These are phyloP conservation scores for Peziza echinospora DNA, from an alignment of 495 filamentous ascomycete species.

Conservation along the genomic window DNA sequence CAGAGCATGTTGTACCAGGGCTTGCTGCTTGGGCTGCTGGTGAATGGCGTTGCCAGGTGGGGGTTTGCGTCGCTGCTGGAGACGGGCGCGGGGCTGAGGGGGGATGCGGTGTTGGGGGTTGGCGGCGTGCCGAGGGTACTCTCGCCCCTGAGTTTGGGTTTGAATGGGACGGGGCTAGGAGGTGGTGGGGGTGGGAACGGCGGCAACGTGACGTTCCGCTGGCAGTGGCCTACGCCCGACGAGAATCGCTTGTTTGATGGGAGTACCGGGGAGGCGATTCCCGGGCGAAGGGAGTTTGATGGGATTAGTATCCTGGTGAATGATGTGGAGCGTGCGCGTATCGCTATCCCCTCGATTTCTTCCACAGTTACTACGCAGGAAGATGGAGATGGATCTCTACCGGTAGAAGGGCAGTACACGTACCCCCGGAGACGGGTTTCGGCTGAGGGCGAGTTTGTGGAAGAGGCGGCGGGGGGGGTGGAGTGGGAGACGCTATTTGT, in stretches of 20 bases:
- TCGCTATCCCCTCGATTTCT: slow-evolving; percentile 13
- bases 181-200: slow-evolving; percentile 22
- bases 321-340: slow-evolving; percentile 64
- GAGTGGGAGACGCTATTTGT: slow-evolving; percentile 27
- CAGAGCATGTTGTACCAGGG: slow-evolving; percentile 65
- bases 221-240: slow-evolving; percentile 19
- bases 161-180: slow-evolving; percentile 10
- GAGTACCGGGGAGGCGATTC: slow-evolving; percentile 26
- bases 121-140: slow-evolving; percentile 5
- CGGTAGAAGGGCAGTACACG: slow-evolving; percentile 26
- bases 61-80: slow-evolving; percentile 82
- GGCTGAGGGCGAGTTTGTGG: too few relatives aligned
- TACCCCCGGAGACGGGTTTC: slow-evolving; percentile 4
- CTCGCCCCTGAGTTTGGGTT: too few relatives aligned
- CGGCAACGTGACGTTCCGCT: slow-evolving; percentile 33
- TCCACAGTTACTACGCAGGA: background rate
- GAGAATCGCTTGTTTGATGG: slow-evolving; percentile 32
- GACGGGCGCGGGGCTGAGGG: slow-evolving; percentile 37
- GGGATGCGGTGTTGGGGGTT: slow-evolving; percentile 22
- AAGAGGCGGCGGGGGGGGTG: slow-evolving; percentile 1
- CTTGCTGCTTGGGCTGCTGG: slow-evolving; percentile 68
- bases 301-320: slow-evolving; percentile 81
- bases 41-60: slow-evolving; percentile 85
- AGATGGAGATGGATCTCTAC: slow-evolving; percentile 5
- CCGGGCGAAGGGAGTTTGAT: slow-evolving; percentile 27